Evolutionary conservation across 2,329 filamentous ascomycete species (phyloP), one percentile per base, ranked within the genome.

Genomic region (Thermothelomyces thermophilus): DNA sequence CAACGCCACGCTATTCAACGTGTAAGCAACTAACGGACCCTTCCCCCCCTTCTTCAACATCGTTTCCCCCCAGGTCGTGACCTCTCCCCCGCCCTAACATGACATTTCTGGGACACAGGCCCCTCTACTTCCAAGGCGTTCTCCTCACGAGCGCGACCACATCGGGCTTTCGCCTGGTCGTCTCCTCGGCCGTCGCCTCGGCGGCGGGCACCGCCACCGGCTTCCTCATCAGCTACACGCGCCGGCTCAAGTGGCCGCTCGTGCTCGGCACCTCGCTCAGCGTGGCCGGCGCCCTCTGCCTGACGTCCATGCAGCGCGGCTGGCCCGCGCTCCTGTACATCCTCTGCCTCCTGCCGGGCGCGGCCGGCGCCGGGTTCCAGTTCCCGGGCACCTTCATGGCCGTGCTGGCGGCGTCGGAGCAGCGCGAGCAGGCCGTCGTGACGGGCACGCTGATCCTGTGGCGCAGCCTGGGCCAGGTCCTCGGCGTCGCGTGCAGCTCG

Each of bases 71-170:
- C 16, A 7, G 10, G 13, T 19, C 22, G 4, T 20, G 14, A 2
- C 41, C 11, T 14, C 11, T 10, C 2, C 13, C 6, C 28, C 14
- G 33, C 5, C 40, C 16, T 39, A 9, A 14, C 1, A 22, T 7
- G n/a, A n/a, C n/a, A n/a, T 20, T 16, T 35, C 10, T 17, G 19
- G 9, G 11, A 1, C 14, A 1, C 30, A 50, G 47, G 13, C 86
- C 86, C 0, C 71, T 90, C 7, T 90, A 84, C 70, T 90, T 87
- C 68, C 85, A 88, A 63, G 84, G 82, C 33, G 84, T 88, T 22
- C 80, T 87, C 41, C 74, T 86, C 45, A 81, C 83, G 51, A 77
- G 74, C 5, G 82, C 86, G 14, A 88, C 86, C 0, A 71, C 74
- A 20, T 87, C 86, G 0, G 86, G 86, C n/a, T 76, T 89, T 24